These are phyloP conservation scores for Debaryomyces maramus DNA, from an alignment of 805 yeast species.

Conservation along the genomic window DNA sequence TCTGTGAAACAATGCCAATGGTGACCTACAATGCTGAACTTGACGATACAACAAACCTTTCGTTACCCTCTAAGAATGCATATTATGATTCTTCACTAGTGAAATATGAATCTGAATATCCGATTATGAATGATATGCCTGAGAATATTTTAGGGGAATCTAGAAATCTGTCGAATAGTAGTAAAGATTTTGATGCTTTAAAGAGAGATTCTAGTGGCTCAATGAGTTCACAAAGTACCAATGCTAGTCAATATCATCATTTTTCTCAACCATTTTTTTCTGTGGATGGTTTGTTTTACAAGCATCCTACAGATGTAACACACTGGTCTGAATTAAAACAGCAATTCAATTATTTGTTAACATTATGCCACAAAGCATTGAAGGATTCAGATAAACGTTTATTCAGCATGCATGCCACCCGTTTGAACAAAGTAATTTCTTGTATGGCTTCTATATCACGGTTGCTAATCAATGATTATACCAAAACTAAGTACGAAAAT, in stretches of 20 bases:
- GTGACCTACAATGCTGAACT: slow-evolving; percentile 24
- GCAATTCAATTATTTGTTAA: slow-evolving; percentile 48
- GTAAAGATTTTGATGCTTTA: slow-evolving; percentile 24
- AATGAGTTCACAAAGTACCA: slow-evolving; percentile 23
- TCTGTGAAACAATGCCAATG: slow-evolving; percentile 59
- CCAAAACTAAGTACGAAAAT: slow-evolving; percentile 45
- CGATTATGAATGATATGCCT: slow-evolving; percentile 5
- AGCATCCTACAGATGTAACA: slow-evolving; percentile 57
- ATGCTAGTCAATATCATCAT: slow-evolving; percentile 37
- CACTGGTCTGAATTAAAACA: slow-evolving; percentile 60
- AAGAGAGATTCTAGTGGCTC: slow-evolving; percentile 42
- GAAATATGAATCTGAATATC: slow-evolving; percentile 17
- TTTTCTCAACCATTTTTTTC: slow-evolving; percentile 43
- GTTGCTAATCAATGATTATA: slow-evolving; percentile 52
- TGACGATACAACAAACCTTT: slow-evolving; percentile 21
- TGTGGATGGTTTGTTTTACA: slow-evolving; percentile 50
- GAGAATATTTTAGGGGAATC: slow-evolving; percentile 8
- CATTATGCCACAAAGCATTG: slow-evolving; percentile 51
- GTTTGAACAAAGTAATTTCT: slow-evolving; percentile 52
- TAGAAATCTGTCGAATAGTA: background rate
- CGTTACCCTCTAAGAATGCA: slow-evolving; percentile 25
- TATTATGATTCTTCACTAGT: slow-evolving; percentile 5
- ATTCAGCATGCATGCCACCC: slow-evolving; percentile 54
- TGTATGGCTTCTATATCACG: slow-evolving; percentile 56
- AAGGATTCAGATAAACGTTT: slow-evolving; percentile 49